phyloP scores from a whole-genome alignment of 2,329 filamentous ascomycete species.

The Colletotrichum agaves region DNA sequence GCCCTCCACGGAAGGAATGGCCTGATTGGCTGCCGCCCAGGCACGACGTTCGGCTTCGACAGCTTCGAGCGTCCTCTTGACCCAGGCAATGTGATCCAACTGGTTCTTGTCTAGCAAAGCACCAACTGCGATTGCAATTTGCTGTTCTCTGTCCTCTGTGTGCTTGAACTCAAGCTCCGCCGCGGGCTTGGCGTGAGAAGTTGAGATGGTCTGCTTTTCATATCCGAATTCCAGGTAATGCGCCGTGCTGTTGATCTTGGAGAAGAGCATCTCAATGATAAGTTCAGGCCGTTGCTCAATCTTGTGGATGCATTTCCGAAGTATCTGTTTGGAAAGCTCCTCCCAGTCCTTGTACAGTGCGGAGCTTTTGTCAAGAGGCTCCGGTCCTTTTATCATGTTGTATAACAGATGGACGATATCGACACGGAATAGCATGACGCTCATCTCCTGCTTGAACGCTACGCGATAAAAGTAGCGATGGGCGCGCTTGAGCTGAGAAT shows the following conservation, averaged over 20 bases:
- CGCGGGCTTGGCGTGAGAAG: slow-evolving; percentile 72
- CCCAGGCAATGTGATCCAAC: slow-evolving; percentile 80
- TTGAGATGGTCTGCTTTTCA: slow-evolving; percentile 78
- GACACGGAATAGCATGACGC: slow-evolving; percentile 86
- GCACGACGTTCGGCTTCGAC: slow-evolving; percentile 79
- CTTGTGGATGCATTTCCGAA: slow-evolving; percentile 85
- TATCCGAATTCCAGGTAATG: slow-evolving; percentile 92
- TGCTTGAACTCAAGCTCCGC: slow-evolving; percentile 87
- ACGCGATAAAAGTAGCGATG: slow-evolving; percentile 95
- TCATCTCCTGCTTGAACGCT: slow-evolving; percentile 94
- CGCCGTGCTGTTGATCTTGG: slow-evolving; percentile 84
- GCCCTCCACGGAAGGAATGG: slow-evolving; percentile 57
- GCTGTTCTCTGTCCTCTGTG: slow-evolving; percentile 73
- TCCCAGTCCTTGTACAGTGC: slow-evolving; percentile 89
- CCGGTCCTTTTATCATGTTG: slow-evolving; percentile 90
- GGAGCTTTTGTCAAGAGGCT: slow-evolving; percentile 74
- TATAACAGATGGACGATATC: slow-evolving; percentile 92
- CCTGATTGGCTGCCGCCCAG: slow-evolving; percentile 80
- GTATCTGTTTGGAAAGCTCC: slow-evolving; percentile 84
- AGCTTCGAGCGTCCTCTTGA: slow-evolving; percentile 75
- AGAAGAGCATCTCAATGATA: slow-evolving; percentile 93
- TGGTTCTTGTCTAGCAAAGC: slow-evolving; percentile 84
- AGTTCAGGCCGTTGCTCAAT: slow-evolving; percentile 86
- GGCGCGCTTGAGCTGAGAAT: slow-evolving; percentile 85
- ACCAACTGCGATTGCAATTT: slow-evolving; percentile 83